Conservation (phyloP, 2,329 filamentous ascomycete genomes). For the Lecanicillium sp. region DNA sequence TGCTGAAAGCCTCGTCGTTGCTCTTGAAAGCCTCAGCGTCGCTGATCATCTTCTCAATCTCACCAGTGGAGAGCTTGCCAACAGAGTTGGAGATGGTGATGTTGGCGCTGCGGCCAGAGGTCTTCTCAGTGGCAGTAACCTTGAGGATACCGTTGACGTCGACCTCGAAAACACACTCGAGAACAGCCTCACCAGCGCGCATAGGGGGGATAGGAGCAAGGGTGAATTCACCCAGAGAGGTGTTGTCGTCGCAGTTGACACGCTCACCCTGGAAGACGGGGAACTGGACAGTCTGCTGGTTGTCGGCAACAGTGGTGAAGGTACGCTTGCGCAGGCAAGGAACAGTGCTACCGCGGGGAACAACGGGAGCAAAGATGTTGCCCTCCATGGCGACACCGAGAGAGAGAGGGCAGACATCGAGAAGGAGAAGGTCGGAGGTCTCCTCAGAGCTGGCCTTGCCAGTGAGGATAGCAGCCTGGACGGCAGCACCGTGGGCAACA, state of each 20-base stretch:
- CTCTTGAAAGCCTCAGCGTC: constrained; percentile 98
- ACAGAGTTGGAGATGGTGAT: constrained; percentile 99
- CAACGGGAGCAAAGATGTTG: constrained; percentile 95
- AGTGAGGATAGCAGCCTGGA: constrained; percentile 97
- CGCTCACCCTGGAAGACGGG: constrained; percentile 94
- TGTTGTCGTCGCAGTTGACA: constrained; percentile 98
- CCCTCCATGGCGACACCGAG: constrained; percentile 99
- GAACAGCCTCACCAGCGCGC: constrained; percentile 90
- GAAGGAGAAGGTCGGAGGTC: constrained; percentile 85
- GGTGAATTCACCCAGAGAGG: constrained; percentile 93
- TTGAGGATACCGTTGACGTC: constrained; percentile 99
- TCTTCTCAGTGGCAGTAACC: constrained; percentile 98
- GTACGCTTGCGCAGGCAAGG: constrained; percentile 77
- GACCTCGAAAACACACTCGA: constrained; percentile 98
- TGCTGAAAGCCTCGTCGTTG: constrained; percentile 97
- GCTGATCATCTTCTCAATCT: constrained; percentile 98
- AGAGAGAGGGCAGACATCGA: constrained; percentile 93
- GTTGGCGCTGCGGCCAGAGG: constrained; percentile 94
- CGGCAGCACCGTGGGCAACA: constrained; percentile 96
- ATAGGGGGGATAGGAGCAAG: constrained; percentile 80
- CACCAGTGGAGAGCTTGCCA: constrained; percentile 86
- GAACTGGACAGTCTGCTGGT: constrained; percentile 81
- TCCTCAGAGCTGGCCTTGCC: constrained; percentile 96
- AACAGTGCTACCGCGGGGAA: constrained; percentile 69
- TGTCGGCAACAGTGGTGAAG: constrained; percentile 77